Conservation (phyloP, 2,329 filamentous ascomycete genomes). For the Macrophomina tecta region DNA sequence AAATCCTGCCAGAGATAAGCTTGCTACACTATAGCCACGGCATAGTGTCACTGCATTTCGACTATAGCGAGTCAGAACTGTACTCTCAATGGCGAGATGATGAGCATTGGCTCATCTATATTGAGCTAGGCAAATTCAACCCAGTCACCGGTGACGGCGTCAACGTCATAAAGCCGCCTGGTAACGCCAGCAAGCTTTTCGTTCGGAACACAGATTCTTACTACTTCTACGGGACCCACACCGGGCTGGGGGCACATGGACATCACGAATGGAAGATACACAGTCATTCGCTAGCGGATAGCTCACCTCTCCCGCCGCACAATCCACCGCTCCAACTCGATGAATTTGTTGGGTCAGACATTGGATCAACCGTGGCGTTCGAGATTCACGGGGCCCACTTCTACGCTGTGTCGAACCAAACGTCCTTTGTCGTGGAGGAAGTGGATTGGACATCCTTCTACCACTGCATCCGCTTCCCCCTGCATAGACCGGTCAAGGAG, state of each 20-base stretch:
- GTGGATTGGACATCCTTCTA: constrained; percentile 74
- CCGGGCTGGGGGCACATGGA: constrained; percentile 58
- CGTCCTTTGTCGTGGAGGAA: constrained; percentile 66
- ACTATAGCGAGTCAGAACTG: constrained; percentile 10
- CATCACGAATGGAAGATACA: constrained; percentile 67
- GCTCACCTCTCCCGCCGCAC: constrained; percentile 9
- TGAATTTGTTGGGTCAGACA: constrained; percentile 67
- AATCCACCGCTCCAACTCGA: constrained; percentile 59
- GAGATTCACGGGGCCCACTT: constrained; percentile 70
- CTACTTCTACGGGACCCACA: constrained; percentile 72
- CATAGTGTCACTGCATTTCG: constrained; percentile 39
- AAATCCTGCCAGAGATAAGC: constrained; percentile 30
- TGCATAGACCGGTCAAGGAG: constrained; percentile 53
- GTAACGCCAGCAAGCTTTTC: constrained; percentile 61
- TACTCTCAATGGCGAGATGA: background rate
- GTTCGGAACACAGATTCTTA: constrained; percentile 67
- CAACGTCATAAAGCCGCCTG: background rate
- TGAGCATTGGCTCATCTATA: constrained; percentile 2
- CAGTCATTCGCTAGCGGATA: constrained; percentile 43
- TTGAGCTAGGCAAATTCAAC: constrained; percentile 33
- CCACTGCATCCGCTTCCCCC: constrained; percentile 67
- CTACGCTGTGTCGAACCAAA: constrained; percentile 73
- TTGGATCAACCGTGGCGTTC: constrained; percentile 73
- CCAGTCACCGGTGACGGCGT: background rate
- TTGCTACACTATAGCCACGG: constrained; percentile 43